Evolutionary conservation across 2,329 filamentous ascomycete genomes (phyloP).

Genomic region (Periconia sp.): DNA sequence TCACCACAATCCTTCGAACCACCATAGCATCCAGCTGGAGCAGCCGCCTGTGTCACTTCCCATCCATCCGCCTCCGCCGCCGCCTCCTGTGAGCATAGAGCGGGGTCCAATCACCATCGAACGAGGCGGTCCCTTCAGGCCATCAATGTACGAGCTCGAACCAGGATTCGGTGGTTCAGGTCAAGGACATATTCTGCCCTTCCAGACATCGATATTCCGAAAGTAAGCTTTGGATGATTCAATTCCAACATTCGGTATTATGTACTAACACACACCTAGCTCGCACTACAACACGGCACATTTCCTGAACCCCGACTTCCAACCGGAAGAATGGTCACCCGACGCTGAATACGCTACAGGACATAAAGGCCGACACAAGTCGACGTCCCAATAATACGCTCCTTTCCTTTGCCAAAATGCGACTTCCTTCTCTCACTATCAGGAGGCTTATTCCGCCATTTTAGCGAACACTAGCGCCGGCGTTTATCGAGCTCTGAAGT

Average conservation of each 20-base stretch:
- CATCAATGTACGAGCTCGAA: constrained; percentile 54
- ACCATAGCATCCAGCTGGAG: constrained; percentile 41
- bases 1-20: constrained; percentile 20
- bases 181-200: constrained; percentile 46
- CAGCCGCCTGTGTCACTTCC: constrained; percentile 39
- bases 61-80: constrained; percentile 34
- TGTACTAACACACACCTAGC: constrained; percentile 37
- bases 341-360: constrained; percentile 53
- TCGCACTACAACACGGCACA: constrained; percentile 60
- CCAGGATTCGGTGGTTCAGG: constrained; percentile 47
- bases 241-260: neutral
- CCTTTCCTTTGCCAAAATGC: constrained; percentile 19
- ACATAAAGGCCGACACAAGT: constrained; percentile 46
- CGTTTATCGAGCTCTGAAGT: constrained; percentile 40
- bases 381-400: constrained; percentile 35
- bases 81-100: constrained; percentile 36
- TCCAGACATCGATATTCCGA: constrained; percentile 58
- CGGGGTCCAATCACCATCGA: constrained; percentile 35
- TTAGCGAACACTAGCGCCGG: constrained; percentile 46
- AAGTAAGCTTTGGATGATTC: constrained; percentile 45
- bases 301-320: constrained; percentile 59
- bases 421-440: constrained; percentile 23
- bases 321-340: constrained; percentile 59
- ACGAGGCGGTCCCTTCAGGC: constrained; percentile 51
- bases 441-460: constrained; percentile 38